Evolutionary conservation across 352 stramenopile genomes (phyloP).

Genomic region (Globisporangium viniferum): DNA sequence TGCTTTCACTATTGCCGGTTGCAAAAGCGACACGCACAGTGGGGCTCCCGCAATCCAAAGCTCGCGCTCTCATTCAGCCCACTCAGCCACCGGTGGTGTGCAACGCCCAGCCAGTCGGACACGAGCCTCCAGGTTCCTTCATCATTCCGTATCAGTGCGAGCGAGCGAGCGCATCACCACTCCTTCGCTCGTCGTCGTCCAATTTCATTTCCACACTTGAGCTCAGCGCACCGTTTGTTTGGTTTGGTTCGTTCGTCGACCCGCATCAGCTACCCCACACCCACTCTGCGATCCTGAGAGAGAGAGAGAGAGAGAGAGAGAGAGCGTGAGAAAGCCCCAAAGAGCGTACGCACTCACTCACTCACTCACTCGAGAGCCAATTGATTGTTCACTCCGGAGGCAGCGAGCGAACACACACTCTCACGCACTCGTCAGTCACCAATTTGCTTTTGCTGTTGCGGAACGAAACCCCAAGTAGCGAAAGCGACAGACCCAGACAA

Average conservation of each 20-base stretch:
- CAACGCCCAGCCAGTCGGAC: constrained; percentile 10
- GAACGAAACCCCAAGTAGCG: background rate
- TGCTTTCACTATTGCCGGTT: background rate
- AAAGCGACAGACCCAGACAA: background rate
- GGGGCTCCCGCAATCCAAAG: background rate
- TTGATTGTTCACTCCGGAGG: background rate
- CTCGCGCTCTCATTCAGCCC: background rate
- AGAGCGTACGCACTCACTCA: background rate
- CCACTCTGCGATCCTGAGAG: background rate
- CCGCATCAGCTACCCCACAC: background rate
- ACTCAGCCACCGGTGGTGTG: background rate
- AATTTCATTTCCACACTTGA: constrained; percentile 12
- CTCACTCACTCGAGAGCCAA: background rate
- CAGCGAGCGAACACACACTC: background rate
- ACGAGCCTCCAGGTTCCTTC: background rate
- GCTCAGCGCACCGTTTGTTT: background rate
- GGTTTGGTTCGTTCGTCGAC: constrained; percentile 2
- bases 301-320: background rate
- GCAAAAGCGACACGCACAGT: background rate
- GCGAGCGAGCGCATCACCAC: constrained; percentile 1
- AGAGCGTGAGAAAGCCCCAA: background rate
- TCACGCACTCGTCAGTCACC: constrained; percentile 2
- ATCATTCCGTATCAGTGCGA: constrained; percentile 2
- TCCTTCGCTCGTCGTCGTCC: background rate
- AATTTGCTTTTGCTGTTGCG: background rate